phyloP scores from a whole-genome alignment of 257 asterid species.

The Buddleja alternifolia region DNA sequence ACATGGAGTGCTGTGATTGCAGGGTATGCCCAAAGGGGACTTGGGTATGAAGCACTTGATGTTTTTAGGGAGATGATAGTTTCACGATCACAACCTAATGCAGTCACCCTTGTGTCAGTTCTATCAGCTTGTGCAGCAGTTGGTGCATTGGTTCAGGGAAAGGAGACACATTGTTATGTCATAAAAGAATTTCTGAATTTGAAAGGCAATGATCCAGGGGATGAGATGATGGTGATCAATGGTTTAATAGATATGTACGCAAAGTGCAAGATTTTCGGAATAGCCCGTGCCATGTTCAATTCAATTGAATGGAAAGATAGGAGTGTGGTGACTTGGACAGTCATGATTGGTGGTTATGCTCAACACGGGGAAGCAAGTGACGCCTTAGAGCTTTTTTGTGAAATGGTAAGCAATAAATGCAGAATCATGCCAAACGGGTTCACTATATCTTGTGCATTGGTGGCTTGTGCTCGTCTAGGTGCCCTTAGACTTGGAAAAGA shows the following conservation, averaged over 20 bases:
- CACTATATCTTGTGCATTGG: constrained; percentile 75
- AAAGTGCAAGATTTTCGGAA: constrained; percentile 58
- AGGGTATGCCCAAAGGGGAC: constrained; percentile 89
- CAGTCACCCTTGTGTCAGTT: constrained; percentile 74
- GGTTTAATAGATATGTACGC: constrained; percentile 87
- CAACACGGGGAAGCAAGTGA: constrained; percentile 85
- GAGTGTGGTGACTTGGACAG: constrained; percentile 93
- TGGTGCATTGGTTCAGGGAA: constrained; percentile 67
- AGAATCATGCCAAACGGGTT: constrained; percentile 68
- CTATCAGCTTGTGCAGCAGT: constrained; percentile 85
- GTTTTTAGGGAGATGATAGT: constrained; percentile 75
- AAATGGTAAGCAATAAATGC: constrained; percentile 55
- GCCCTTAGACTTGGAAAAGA: constrained; percentile 71
- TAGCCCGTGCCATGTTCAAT: constrained; percentile 65
- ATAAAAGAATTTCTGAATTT: constrained; percentile 46
- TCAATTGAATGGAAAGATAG: constrained; percentile 45
- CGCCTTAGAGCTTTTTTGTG: constrained; percentile 62
- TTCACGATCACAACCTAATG: constrained; percentile 65
- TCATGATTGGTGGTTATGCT: constrained; percentile 86
- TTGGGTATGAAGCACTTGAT: constrained; percentile 67
- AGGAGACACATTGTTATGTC: constrained; percentile 68
- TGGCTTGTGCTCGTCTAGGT: constrained; percentile 84
- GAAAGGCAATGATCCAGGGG: constrained; percentile 59
- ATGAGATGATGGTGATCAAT: constrained; percentile 82
- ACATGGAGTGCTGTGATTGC: constrained; percentile 95